Percentiles rank a stretch among this genome's conserved stretches.
Conservation (phyloP, 495 filamentous ascomycete genomes). For the Xylaria nigripes region DNA sequence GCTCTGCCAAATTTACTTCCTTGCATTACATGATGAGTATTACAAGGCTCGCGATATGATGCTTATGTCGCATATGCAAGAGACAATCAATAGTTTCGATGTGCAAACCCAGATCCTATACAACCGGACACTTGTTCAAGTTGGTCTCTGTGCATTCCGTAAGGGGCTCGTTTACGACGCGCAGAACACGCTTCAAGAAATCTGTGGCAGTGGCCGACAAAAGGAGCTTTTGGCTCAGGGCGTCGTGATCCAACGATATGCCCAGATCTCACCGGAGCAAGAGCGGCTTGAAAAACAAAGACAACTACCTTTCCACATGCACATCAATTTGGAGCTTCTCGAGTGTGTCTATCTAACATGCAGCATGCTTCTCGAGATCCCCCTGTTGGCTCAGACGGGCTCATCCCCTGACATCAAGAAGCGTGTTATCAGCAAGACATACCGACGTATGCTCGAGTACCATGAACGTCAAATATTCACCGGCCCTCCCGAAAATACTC, state of each 20-base stretch:
- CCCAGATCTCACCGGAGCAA: constrained; percentile 91
- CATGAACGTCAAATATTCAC: constrained; percentile 99
- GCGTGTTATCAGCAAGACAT: constrained; percentile 98
- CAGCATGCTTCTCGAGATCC: constrained; percentile 97
- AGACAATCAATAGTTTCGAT: constrained; percentile 91
- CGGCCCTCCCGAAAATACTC: constrained; percentile 94
- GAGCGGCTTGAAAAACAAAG: constrained; percentile 93
- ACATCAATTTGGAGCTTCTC: constrained; percentile 97
- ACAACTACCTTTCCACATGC: constrained; percentile 98
- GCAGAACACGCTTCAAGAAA: constrained; percentile 92
- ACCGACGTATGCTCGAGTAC: constrained; percentile 97
- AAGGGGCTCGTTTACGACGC: constrained; percentile 95
- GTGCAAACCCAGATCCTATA: constrained; percentile 96
- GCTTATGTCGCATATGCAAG: constrained; percentile 98
- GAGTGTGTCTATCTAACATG: constrained; percentile 98
- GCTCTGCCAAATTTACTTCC: constrained; percentile 97
- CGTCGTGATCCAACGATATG: constrained; percentile 94
- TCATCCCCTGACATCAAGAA: constrained; percentile 96
- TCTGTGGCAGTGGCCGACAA: constrained; percentile 91
- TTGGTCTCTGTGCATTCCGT: constrained; percentile 96
- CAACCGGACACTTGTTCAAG: constrained; percentile 96
- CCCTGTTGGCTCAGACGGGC: constrained; percentile 89
- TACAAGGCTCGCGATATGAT: constrained; percentile 97
- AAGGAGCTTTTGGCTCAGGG: constrained; percentile 98
- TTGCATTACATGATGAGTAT: constrained; percentile 93